These are phyloP conservation scores for Talaromyces nanjingensis DNA, from an alignment of 495 filamentous ascomycete species.

Conservation along the genomic window DNA sequence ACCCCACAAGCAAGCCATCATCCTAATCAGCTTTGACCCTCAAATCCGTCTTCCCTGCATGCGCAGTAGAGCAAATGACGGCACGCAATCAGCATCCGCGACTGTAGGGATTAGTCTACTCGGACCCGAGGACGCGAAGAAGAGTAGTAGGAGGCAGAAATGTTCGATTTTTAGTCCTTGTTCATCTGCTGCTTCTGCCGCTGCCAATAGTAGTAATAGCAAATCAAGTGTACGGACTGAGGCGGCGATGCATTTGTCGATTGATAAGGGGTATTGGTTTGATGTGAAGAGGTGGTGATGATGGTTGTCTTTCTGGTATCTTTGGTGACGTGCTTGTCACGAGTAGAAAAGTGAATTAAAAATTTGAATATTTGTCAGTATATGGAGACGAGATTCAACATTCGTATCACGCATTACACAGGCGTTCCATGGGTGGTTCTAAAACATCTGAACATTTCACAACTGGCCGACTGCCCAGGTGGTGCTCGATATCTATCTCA, in stretches of 20 bases:
- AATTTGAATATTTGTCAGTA: neutral
- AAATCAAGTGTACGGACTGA: conserved; percentile 19
- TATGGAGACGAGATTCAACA: neutral
- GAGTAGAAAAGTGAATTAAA: neutral
- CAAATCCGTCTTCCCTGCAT: conserved; percentile 33
- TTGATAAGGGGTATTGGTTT: conserved; percentile 34
- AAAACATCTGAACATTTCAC: too few species aligned
- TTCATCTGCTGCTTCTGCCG: neutral
- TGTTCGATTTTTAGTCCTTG: conserved; percentile 11
- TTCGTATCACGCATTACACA: too few species aligned
- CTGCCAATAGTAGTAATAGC: neutral
- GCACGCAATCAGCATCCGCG: neutral
- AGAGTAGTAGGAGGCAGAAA: conserved; percentile 9
- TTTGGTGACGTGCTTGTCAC: neutral
- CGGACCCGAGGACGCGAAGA: conserved; percentile 1
- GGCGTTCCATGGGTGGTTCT: too few species aligned
- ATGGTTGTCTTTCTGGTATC: neutral
- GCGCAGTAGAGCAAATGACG: conserved; percentile 2
- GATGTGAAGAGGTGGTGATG: neutral
- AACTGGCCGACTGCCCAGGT: too few species aligned
- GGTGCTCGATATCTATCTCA: too few species aligned
- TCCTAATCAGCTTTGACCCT: conserved; percentile 62
- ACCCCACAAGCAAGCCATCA: conserved; percentile 32
- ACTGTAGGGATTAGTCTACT: conserved; percentile 15
- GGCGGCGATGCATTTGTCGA: conserved; percentile 26